Base-by-base conservation (phyloP, 108 stramenopile genomes). In the Fragilariopsis cylindrus region DNA sequence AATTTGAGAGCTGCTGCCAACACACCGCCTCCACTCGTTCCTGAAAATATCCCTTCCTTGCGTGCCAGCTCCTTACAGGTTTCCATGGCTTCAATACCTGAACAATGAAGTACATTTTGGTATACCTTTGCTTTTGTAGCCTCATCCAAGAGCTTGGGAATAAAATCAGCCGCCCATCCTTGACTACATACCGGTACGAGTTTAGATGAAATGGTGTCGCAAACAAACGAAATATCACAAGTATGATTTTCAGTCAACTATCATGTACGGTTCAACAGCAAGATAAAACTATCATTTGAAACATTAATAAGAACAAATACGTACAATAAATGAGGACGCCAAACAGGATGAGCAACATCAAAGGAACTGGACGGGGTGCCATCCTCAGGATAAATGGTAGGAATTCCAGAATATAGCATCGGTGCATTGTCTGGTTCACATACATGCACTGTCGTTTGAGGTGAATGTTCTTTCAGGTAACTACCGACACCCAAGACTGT, bases 121-220 rank as follows among this genome's bases (percentile, higher is more conserved):
- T 77, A 64, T 7, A 81, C 57, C 15, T 65, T 75, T 16, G 60
- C 57, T 11, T 76, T 70, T 42, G 72, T 46, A 42, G 81, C 91
- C 43, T 85, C 69, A 46, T 79, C 81, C 45, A 92, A 62, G 30
- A 92, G 76, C 41, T 76, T 74, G 13, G 93, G 91, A 77, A 94
- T 94, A 53, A 94, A 92, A 73, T 94, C 93, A 56, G 93, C 72
- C 60, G 88, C 85, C 93, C 90, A 87, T 66, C 93, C 90, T 77
- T 86, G 89, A 49, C 75, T 74, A 39, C 49, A 71, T 12, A 41
- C 30, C 30, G 30, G 30, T 30, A 30, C 30, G 55, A 65, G 79
- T 7, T 74, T 66, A 11, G 48, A 69, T n/a, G 2, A 30, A 30
- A 30, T 30, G 30, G 30, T 2, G 30, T 30, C 30, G 30, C 53